Base-by-base conservation (phyloP, 2,329 filamentous ascomycete genomes). In the Ascochyta clinopodiicola region DNA sequence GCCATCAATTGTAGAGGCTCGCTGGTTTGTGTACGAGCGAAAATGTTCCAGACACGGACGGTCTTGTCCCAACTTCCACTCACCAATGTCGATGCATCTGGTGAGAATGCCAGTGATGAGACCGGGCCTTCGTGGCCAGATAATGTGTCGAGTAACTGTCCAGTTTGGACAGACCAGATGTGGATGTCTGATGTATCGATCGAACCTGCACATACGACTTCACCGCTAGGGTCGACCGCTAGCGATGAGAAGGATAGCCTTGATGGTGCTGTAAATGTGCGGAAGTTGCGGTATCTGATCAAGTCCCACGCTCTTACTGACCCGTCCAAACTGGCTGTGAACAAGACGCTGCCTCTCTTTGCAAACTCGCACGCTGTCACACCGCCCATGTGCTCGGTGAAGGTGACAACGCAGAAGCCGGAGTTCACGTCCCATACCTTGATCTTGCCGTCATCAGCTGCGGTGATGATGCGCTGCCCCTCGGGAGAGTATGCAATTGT, bases 351-450 rank as follows among this genome's bases (percentile, higher is more conserved):
- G 60, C 95, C 95, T 73, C 92, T 89, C 78, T 95, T 96, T 0
- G 95, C 89, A 76, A 98, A 98, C 66, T 97, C 89, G 75, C 93
- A 97, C 1, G 92, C 90, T 10, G 94, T 98, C 2, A 99, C 92
- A 50, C 92, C 93, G 63, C 92, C 94, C 1, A 91, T 93, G 75
- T 99, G 95, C 75, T 99, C 96, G 0, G 94, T 97, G 68, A 99
- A 99, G 0, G 95, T 99, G 27, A 98, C 94, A 32, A 98, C 91
- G 69, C 95, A 99, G 79, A 99, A 99, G 0, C 96, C 95, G 0
- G 95, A 97, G 54, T 91, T 90, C 27, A 94, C 88, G 74, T 99
- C 95, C 95, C 95, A 99, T 31, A 99, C 91, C 75, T 99, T 99
- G 75, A 99, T 90, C 78, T 98, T 98, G 47, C 95, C 95, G 74